These are phyloP conservation scores for Trichosporon sp. DNA, from an alignment of 1,284 basidiomycete species.

Conservation along the genomic window DNA sequence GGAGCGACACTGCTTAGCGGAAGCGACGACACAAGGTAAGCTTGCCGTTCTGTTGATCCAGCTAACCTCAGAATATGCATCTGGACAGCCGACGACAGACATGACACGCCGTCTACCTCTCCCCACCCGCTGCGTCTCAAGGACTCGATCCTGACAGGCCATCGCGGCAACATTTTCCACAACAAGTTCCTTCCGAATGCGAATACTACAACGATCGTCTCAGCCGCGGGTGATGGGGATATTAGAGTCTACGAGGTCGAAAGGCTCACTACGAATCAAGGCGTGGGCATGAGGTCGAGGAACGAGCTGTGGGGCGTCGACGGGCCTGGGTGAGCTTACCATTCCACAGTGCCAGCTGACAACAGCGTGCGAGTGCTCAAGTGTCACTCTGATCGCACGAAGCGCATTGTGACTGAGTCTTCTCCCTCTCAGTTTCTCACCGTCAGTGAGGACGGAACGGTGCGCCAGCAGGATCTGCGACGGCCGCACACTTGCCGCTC, in stretches of 20 bases:
- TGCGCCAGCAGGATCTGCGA: slow-evolving; percentile 84
- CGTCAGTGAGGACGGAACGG: slow-evolving; percentile 74
- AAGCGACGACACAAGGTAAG: slow-evolving; percentile 80
- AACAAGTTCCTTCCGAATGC: slow-evolving; percentile 74
- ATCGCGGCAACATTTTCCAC: slow-evolving; percentile 84
- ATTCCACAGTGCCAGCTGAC: neutral
- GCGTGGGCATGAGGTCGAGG: slow-evolving; percentile 35
- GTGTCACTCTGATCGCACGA: slow-evolving; percentile 68
- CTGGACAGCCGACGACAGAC: slow-evolving; percentile 63
- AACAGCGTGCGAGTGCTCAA: slow-evolving; percentile 61
- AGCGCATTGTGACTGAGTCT: slow-evolving; percentile 79
- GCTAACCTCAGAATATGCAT: slow-evolving; percentile 64
- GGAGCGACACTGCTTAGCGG: slow-evolving; percentile 74
- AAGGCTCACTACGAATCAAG: slow-evolving; percentile 58
- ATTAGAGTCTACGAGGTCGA: slow-evolving; percentile 80
- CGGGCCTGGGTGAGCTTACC: slow-evolving; percentile 45
- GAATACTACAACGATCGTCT: slow-evolving; percentile 57
- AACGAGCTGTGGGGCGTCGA: slow-evolving; percentile 39
- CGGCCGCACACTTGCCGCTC: slow-evolving; percentile 53
- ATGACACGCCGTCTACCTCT: slow-evolving; percentile 39
- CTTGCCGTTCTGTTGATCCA: slow-evolving; percentile 36
- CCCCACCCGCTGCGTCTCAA: slow-evolving; percentile 67
- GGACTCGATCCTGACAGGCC: slow-evolving; percentile 71
- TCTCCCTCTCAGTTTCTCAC: slow-evolving; percentile 82
- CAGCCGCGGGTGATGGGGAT: slow-evolving; percentile 76